A percentile compares a stretch with the other conserved stretches of the same genome.
phyloP scores from a whole-genome alignment of 495 filamentous ascomycete genomes.

The Daldinia childiae region DNA sequence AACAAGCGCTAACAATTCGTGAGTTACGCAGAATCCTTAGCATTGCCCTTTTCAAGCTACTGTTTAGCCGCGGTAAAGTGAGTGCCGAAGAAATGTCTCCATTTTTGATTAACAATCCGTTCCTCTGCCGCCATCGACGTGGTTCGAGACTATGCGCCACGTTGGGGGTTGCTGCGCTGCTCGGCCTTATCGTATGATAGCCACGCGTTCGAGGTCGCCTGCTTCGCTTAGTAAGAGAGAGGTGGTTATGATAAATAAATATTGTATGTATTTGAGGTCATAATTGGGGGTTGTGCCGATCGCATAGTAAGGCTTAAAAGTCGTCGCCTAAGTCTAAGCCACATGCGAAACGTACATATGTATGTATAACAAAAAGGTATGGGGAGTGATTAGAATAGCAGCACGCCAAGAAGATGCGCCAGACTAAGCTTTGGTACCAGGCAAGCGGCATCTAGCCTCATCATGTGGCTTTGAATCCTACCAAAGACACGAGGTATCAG shows the following conservation, averaged over 20 bases:
- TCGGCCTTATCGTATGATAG: slow-evolving; percentile 10
- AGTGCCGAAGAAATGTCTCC: not conserved
- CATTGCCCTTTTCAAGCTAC: not conserved
- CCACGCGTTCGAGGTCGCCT: slow-evolving; percentile 7
- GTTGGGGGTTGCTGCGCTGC: not conserved
- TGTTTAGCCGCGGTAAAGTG: slow-evolving; percentile 1
- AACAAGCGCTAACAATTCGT: not conserved
- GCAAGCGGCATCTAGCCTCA: slow-evolving; percentile 18
- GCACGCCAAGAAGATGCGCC: slow-evolving; percentile 17
- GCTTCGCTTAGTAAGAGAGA: not conserved
- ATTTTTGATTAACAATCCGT: not conserved
- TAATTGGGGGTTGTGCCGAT: not conserved
- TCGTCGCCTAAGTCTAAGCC: not conserved
- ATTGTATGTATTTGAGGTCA: not conserved
- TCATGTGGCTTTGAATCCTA: slow-evolving; percentile 17
- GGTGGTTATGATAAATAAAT: not conserved
- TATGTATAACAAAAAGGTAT: not conserved
- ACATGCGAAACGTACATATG: not conserved
- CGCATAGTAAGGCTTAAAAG: not conserved
- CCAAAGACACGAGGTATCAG: slow-evolving; percentile 9
- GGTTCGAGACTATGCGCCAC: not conserved
- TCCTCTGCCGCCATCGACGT: slow-evolving; percentile 9
- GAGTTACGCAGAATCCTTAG: not conserved
- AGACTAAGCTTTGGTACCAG: slow-evolving; percentile 21
- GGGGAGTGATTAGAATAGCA: not conserved